Evolutionary conservation across 306 rosid species (phyloP).

Genomic region (Morella rubra): DNA sequence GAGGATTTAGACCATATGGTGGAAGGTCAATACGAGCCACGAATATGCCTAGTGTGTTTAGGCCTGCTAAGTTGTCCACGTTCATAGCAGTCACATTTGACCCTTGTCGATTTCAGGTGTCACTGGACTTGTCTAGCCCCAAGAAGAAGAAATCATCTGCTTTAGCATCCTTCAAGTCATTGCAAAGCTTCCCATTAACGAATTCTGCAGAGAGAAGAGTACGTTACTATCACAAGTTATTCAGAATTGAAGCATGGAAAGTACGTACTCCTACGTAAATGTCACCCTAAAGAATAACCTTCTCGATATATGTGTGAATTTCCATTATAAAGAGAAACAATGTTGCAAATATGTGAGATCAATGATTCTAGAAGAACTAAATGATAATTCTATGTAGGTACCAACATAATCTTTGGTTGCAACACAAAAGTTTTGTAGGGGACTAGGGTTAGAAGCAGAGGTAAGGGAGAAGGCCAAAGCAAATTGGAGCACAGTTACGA

Average conservation of each 20-base stretch:
- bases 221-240: neutral
- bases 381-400: neutral
- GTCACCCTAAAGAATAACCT: too few relatives aligned
- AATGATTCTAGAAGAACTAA: neutral
- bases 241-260: neutral
- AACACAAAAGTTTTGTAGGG: neutral
- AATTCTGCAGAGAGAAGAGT: neutral
- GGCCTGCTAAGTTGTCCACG: neutral
- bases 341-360: neutral
- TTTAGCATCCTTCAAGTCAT: neutral
- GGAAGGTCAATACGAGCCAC: neutral
- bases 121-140: neutral
- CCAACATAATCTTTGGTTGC: neutral
- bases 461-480: neutral
- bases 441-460: neutral
- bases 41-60: neutral
- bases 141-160: neutral
- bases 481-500: too few relatives aligned
- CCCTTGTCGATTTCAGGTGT: neutral
- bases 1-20: too few relatives aligned
- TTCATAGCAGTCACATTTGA: neutral
- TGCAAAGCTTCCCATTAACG: neutral
- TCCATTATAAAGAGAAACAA: too few relatives aligned
- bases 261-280: too few relatives aligned
- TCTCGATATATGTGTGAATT: too few relatives aligned